Evolutionary conservation across 108 stramenopile species (phyloP).

Genomic region (Aurantiochytrium sp.): DNA sequence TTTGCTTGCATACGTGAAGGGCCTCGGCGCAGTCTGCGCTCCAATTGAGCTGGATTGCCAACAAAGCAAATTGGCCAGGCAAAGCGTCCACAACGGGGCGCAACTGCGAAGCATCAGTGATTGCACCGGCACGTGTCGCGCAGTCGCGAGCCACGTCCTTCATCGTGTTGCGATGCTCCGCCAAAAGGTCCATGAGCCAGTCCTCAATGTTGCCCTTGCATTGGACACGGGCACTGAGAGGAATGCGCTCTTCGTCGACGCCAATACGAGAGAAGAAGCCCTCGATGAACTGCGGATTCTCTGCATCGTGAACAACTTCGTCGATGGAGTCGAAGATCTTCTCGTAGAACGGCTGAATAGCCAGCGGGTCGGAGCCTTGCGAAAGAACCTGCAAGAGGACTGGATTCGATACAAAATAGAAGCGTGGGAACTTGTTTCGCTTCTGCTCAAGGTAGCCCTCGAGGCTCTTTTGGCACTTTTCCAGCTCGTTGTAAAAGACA

Average conservation of each 20-base stretch:
- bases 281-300: constrained; percentile 71
- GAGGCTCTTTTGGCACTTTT: constrained; percentile 80
- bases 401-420: constrained; percentile 82
- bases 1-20: constrained; percentile 64
- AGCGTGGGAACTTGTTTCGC: constrained; percentile 78
- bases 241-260: constrained; percentile 61
- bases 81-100: constrained; percentile 66
- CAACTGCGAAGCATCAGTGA: constrained; percentile 46
- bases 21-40: constrained; percentile 70
- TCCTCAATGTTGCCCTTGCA: constrained; percentile 81
- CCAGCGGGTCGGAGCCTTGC: constrained; percentile 77
- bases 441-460: constrained; percentile 84
- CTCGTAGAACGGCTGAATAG: constrained; percentile 84
- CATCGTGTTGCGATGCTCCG: constrained; percentile 68
- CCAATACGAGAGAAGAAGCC: constrained; percentile 66
- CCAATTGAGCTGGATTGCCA: constrained; percentile 79
- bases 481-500: constrained; percentile 77
- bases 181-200: constrained; percentile 69
- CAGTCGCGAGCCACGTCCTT: constrained; percentile 64
- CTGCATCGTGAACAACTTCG: constrained; percentile 74
- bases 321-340: constrained; percentile 62
- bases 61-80: constrained; percentile 76
- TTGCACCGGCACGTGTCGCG: constrained; percentile 51
- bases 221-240: constrained; percentile 60
- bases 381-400: constrained; percentile 75